Evolutionary conservation across 345 rosid species (phyloP).

Genomic region (Dimocarpus longan): DNA sequence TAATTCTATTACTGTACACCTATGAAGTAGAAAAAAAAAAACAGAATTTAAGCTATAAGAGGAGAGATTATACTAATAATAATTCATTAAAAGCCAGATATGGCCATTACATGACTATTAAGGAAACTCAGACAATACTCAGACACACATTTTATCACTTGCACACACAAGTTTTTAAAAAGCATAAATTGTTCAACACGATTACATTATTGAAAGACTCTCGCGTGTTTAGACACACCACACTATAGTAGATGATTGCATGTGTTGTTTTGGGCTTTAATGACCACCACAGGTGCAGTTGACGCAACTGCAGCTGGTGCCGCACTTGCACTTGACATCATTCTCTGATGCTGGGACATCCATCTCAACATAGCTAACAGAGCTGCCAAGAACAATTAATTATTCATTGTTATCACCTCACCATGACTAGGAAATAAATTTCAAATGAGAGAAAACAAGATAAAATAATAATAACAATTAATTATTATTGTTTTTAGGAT

Average conservation of each 20-base stretch:
- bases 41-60: not conserved
- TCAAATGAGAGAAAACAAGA: no score
- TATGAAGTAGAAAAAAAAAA: not conserved
- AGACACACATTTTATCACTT: no score
- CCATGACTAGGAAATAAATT: no score
- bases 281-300: slow-evolving; percentile 63
- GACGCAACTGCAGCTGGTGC: slow-evolving; percentile 64
- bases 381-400: slow-evolving; percentile 38
- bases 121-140: slow-evolving; percentile 7
- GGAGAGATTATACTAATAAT: slow-evolving; percentile 14
- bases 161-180: not conserved
- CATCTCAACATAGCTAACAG: slow-evolving; percentile 40
- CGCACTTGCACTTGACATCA: slow-evolving; percentile 85
- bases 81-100: slow-evolving; percentile 27
- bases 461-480: no score
- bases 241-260: not conserved
- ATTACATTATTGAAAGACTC: slow-evolving; percentile 10
- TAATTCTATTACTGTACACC: not conserved
- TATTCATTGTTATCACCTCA: not conserved
- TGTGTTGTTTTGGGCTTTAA: slow-evolving; percentile 13
- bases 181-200: not conserved
- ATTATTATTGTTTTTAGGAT: no score
- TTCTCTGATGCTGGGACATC: slow-evolving; percentile 53
- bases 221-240: not conserved
- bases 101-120: slow-evolving; percentile 30